A percentile compares a stretch with the other conserved stretches of the same genome.
phyloP scores from a whole-genome alignment of 108 stramenopile genomes.

The Pseudonitzschia pungens region DNA sequence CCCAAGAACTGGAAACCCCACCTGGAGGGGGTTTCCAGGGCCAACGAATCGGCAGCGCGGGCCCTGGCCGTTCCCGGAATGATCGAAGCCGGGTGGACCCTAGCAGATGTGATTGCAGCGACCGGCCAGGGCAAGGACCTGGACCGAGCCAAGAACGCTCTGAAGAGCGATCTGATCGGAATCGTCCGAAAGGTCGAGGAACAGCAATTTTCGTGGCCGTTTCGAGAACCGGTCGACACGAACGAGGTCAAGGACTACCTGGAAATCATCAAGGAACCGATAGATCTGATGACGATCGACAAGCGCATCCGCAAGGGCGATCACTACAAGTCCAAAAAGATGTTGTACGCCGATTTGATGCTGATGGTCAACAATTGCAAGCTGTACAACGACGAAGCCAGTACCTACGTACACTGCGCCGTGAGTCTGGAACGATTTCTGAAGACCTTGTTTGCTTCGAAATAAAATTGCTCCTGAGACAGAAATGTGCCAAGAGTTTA shows the following conservation, averaged over 20 bases:
- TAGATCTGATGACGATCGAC: conserved; percentile 88
- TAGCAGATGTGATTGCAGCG: conserved; percentile 65
- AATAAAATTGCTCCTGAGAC: neutral
- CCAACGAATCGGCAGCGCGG: conserved; percentile 56
- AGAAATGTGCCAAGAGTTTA: too few species aligned
- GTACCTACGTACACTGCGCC: conserved; percentile 78
- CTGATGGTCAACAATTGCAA: conserved; percentile 95
- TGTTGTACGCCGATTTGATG: conserved; percentile 85
- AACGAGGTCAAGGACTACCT: conserved; percentile 88
- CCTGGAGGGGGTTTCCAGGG: conserved; percentile 51
- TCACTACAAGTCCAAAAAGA: conserved; percentile 77
- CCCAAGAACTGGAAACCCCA: conserved; percentile 53
- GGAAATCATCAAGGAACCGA: conserved; percentile 81
- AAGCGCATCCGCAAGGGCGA: conserved; percentile 81
- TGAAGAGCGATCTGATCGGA: conserved; percentile 63
- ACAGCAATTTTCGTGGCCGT: conserved; percentile 92
- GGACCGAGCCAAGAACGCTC: conserved; percentile 67
- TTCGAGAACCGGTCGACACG: conserved; percentile 90
- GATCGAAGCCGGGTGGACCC: conserved; percentile 92
- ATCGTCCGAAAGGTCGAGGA: conserved; percentile 82
- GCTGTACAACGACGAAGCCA: conserved; percentile 80
- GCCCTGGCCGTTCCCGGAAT: conserved; percentile 90
- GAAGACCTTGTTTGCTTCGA: conserved; percentile 32
- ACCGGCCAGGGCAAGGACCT: conserved; percentile 68
- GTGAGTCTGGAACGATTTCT: conserved; percentile 73